phyloP scores from a whole-genome alignment of 2,329 filamentous ascomycete genomes.

The Chrysosporium keratinophilum region DNA sequence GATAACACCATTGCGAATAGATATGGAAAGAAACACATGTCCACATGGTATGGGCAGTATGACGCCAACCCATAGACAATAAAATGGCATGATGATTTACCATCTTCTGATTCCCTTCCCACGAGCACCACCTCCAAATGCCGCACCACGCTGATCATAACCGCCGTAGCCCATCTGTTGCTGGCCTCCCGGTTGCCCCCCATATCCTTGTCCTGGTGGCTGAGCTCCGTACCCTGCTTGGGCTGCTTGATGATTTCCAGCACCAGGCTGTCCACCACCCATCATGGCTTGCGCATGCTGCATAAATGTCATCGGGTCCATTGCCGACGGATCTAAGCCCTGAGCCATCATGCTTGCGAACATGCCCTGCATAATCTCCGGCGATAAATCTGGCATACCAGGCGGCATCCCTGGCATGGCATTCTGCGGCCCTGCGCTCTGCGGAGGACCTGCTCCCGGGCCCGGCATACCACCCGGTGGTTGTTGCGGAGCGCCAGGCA shows the following conservation, averaged over 20 bases:
- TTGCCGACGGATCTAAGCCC: conserved; percentile 43
- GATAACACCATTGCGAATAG: no score
- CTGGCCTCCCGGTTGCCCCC: conserved; percentile 29
- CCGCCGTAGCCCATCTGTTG: conserved; percentile 36
- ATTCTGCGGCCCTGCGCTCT: conserved; percentile 12
- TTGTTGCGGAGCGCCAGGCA: conserved; percentile 30
- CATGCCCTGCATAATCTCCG: conserved; percentile 52
- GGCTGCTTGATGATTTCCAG: conserved; percentile 27
- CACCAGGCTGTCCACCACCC: conserved; percentile 34
- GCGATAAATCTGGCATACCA: conserved; percentile 43
- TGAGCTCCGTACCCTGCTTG: conserved; percentile 30
- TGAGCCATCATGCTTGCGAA: conserved; percentile 45
- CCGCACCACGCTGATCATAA: conserved; percentile 33
- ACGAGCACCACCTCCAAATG: conserved; percentile 28
- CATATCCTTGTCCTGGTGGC: conserved; percentile 26
- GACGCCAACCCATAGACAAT: not conserved
- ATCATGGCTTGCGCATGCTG: conserved; percentile 44
- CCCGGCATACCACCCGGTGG: conserved; percentile 22
- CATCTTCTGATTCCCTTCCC: conserved; percentile 29
- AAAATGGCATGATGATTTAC: conserved; percentile 20
- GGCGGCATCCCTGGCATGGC: conserved; percentile 38
- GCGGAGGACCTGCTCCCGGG: conserved; percentile 12
- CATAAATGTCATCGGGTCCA: conserved; percentile 48
- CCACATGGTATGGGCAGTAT: not conserved
- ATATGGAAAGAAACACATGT: no score